A percentile compares a stretch with the other conserved stretches of the same genome.
These are phyloP conservation scores for Raphanus hybrid DNA, from an alignment of 441 rosid genomes.

Conservation along the genomic window DNA sequence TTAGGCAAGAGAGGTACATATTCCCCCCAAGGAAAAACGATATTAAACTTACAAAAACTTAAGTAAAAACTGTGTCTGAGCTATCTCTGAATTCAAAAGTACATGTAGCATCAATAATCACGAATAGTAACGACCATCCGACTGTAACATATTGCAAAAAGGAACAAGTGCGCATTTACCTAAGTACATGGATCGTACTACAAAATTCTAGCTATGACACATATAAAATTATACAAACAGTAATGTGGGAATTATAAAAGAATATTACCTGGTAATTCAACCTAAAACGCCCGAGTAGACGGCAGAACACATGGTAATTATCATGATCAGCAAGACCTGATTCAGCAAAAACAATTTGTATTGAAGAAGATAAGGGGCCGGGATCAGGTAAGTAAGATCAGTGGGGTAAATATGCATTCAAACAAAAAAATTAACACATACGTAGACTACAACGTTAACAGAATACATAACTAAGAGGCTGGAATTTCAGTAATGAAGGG, in stretches of 20 bases:
- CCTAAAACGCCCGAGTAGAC: conserved; percentile 98
- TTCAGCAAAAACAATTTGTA: conserved; percentile 24
- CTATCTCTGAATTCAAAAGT: conserved; percentile 10
- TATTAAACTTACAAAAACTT: neutral
- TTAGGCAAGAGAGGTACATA: conserved; percentile 1
- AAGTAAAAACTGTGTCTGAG: conserved; percentile 7
- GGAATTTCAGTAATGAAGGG: neutral
- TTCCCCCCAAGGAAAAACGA: neutral
- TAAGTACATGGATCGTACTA: conserved; percentile 14
- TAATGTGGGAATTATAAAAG: conserved; percentile 4
- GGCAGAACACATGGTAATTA: conserved; percentile 98
- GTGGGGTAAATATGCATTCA: neutral
- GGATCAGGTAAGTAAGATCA: neutral
- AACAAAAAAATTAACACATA: neutral
- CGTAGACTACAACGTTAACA: neutral
- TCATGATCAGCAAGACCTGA: conserved; percentile 99
- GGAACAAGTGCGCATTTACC: conserved; percentile 20
- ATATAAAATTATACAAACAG: neutral
- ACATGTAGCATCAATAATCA: conserved; percentile 18
- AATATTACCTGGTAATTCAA: conserved; percentile 88
- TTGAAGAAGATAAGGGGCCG: neutral
- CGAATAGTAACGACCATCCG: conserved; percentile 14
- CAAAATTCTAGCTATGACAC: conserved; percentile 19
- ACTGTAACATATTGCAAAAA: conserved; percentile 17
- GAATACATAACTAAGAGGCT: neutral